phyloP scores from a whole-genome alignment of 352 stramenopile species.

The Globisporangium iwayamae region DNA sequence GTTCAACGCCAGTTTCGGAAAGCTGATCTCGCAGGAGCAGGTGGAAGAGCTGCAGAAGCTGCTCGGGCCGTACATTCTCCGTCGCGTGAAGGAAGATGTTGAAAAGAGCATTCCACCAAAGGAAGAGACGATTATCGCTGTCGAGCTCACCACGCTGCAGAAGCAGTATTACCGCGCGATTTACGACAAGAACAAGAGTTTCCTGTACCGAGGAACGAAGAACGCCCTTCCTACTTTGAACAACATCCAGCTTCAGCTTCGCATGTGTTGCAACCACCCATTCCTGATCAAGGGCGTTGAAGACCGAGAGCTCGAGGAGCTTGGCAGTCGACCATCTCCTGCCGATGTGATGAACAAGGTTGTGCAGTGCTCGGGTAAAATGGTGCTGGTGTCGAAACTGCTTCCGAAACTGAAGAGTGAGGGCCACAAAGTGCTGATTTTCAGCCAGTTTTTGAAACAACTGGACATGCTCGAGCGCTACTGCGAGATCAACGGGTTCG shows the following conservation, averaged over 20 bases:
- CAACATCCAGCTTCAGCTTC: slow-evolving; percentile 99
- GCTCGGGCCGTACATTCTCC: slow-evolving; percentile 93
- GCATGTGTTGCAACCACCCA: slow-evolving; percentile 99
- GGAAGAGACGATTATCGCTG: slow-evolving; percentile 94
- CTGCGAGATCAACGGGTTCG: slow-evolving; percentile 86
- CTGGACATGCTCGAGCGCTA: slow-evolving; percentile 94
- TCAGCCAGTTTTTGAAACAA: slow-evolving; percentile 94
- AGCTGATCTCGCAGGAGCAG: slow-evolving; percentile 91
- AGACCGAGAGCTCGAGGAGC: slow-evolving; percentile 75
- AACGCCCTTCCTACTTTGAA: slow-evolving; percentile 91
- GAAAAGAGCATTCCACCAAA: slow-evolving; percentile 96
- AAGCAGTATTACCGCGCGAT: slow-evolving; percentile 99
- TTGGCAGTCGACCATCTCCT: slow-evolving; percentile 47
- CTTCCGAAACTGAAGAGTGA: slow-evolving; percentile 90
- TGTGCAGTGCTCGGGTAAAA: slow-evolving; percentile 82
- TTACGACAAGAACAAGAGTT: slow-evolving; percentile 99
- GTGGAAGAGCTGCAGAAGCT: slow-evolving; percentile 93
- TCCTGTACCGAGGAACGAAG: slow-evolving; percentile 90
- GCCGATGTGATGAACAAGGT: slow-evolving; percentile 79
- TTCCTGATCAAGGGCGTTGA: slow-evolving; percentile 97
- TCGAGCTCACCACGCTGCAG: slow-evolving; percentile 97
- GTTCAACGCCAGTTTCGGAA: slow-evolving; percentile 93
- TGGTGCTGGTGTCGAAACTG: slow-evolving; percentile 89
- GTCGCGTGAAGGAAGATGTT: slow-evolving; percentile 97
- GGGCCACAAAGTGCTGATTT: slow-evolving; percentile 94